Evolutionary conservation across 768 basidiomycete species (phyloP).

Genomic region (Lentinula detonsa): DNA sequence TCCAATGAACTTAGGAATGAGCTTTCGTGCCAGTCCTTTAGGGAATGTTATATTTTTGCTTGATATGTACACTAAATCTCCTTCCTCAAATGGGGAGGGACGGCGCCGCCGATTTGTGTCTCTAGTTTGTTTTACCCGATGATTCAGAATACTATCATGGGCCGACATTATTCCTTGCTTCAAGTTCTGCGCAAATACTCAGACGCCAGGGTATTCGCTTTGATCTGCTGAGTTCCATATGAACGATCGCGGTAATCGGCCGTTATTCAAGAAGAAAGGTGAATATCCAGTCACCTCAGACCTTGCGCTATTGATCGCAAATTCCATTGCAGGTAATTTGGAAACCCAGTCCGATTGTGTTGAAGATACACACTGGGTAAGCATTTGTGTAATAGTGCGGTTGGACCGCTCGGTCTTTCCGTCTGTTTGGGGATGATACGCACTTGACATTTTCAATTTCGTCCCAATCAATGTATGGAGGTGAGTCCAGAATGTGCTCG

Average conservation of each 20-base stretch:
- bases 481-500: constrained; percentile 16
- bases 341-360: too few relatives aligned
- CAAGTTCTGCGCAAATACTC: too few relatives aligned
- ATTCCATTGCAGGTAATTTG: too few relatives aligned
- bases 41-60: neutral
- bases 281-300: too few relatives aligned
- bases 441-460: constrained; percentile 16
- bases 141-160: neutral
- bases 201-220: too few relatives aligned
- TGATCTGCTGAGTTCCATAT: too few relatives aligned
- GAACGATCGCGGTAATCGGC: too few relatives aligned
- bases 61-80: neutral
- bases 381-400: constrained; percentile 10
- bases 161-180: too few relatives aligned
- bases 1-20: too few relatives aligned
- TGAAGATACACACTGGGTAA: neutral
- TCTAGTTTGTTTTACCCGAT: constrained; percentile 25
- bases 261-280: too few relatives aligned
- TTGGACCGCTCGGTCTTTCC: constrained; percentile 13
- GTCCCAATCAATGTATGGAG: constrained; percentile 12
- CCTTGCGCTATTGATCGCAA: too few relatives aligned
- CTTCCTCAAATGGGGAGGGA: constrained; percentile 9
- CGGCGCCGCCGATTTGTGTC: constrained; percentile 18
- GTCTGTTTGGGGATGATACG: constrained; percentile 25
- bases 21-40: neutral